Base-by-base conservation (phyloP, 2,329 filamentous ascomycete species). In the Penicillium psychrosexuale region DNA sequence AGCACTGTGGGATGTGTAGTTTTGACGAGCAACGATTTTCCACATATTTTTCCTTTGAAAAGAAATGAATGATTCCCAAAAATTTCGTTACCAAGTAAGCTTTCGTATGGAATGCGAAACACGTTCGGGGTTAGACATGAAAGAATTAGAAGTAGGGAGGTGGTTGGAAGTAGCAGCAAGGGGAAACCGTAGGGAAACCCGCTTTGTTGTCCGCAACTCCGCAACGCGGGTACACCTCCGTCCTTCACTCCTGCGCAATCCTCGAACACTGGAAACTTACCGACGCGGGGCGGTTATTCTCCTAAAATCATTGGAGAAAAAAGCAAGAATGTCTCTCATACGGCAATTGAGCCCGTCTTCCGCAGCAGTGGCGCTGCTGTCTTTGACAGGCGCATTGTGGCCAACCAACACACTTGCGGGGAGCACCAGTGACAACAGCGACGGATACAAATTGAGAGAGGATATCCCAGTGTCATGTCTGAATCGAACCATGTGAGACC, bases 381-480 rank as follows among this genome's bases (percentile, higher is more conserved):
- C 55, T 15, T 49, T 64, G 12, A 53, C 51, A 39, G 40, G 55
- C 53, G 57, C 62, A 24, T 55, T 66, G 50, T 61, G 56, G 57
- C 65, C 61, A 47, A 52, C 53, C 37, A 60, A 56, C 22, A 61
- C 62, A 19, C 61, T 64, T 58, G 69, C 64, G 58, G 65, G 61
- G 52, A 64, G 50, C 28, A 50, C 44, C 37, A 55, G 53, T 52
- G 60, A 48, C 52, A 65, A 54, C 51, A 45, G 39, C 45, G 60
- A 58, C 42, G 73, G 72, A 44, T 78, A 77, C 61, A 67, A 58
- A 43, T 66, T 86, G 67, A 85, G 85, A 63, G 85, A 87, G 13
- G 72, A 82, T 11, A 87, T 91, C 57, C 79, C 81, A 36, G 85
- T 91, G 19, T 86, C 86, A 66, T 91, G 88, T 76, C 82, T 91